These are phyloP conservation scores for Penicillium concentricum DNA, from an alignment of 2,329 filamentous ascomycete species.

Conservation along the genomic window DNA sequence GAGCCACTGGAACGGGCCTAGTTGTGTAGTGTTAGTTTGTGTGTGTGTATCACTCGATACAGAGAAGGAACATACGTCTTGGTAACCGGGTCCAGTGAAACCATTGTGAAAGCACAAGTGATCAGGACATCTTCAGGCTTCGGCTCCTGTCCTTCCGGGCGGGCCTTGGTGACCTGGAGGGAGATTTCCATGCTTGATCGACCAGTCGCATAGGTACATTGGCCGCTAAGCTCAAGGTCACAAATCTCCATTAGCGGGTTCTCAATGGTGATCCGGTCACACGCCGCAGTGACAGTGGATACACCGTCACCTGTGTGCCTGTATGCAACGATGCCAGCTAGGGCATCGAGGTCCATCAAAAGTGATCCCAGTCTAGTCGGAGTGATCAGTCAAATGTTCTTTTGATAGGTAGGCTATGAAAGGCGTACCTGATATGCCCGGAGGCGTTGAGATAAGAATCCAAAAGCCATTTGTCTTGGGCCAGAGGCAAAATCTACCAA, in stretches of 20 bases:
- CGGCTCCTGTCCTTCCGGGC: constrained; percentile 55
- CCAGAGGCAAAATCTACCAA: constrained; percentile 62
- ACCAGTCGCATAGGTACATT: constrained; percentile 70
- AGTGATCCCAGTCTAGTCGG: constrained; percentile 62
- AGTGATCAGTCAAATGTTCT: constrained; percentile 20
- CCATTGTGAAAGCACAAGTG: constrained; percentile 77
- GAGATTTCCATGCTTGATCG: constrained; percentile 73
- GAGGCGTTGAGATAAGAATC: constrained; percentile 76
- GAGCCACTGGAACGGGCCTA: constrained; percentile 61
- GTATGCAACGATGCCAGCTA: constrained; percentile 74
- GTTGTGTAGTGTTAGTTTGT: constrained; percentile 7
- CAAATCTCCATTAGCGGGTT: constrained; percentile 74
- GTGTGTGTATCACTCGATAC: not conserved
- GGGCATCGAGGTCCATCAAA: constrained; percentile 76
- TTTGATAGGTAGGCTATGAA: not conserved
- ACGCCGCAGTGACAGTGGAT: constrained; percentile 63
- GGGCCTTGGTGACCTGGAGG: constrained; percentile 68
- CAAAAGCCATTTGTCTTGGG: constrained; percentile 71
- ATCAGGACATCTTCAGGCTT: constrained; percentile 63
- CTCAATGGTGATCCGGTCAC: constrained; percentile 65
- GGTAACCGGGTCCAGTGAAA: constrained; percentile 66
- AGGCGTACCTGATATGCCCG: constrained; percentile 64
- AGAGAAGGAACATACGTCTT: constrained; percentile 51
- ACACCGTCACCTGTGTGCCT: constrained; percentile 67
- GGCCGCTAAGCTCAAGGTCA: constrained; percentile 70